Conservation (phyloP, 2,329 filamentous ascomycete species). For the Clonostachys rosea region DNA sequence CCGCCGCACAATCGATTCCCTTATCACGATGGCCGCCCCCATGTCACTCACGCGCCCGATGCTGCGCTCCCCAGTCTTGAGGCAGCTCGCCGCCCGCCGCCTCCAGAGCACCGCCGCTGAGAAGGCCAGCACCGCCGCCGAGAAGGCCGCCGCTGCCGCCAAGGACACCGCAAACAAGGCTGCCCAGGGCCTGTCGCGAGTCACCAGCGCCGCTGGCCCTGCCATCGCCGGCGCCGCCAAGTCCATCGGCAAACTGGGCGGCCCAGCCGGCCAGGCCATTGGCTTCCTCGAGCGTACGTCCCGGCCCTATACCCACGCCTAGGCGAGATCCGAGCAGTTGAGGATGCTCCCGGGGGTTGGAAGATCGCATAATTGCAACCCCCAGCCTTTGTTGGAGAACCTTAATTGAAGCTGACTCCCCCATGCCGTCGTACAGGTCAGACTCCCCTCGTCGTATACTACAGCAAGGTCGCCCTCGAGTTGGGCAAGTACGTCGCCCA, state of each 20-base stretch:
- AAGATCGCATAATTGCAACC: not conserved
- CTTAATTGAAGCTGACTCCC: slow-evolving; percentile 3
- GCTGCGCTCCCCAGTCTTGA: slow-evolving; percentile 40
- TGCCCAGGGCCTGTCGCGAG: slow-evolving; percentile 76
- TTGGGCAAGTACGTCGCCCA: slow-evolving; percentile 82
- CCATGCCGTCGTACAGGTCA: slow-evolving; percentile 30
- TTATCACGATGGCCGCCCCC: slow-evolving; percentile 17
- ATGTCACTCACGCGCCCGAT: slow-evolving; percentile 33
- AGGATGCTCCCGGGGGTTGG: too few relatives aligned
- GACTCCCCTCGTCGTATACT: slow-evolving; percentile 85
- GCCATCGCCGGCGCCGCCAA: slow-evolving; percentile 70
- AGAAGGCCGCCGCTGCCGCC: slow-evolving; percentile 33
- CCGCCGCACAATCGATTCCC: slow-evolving; percentile 10
- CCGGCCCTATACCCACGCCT: not conserved
- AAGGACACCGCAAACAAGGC: slow-evolving; percentile 59
- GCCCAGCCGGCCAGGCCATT: slow-evolving; percentile 75
- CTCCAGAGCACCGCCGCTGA: slow-evolving; percentile 54
- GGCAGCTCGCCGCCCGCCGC: slow-evolving; percentile 42
- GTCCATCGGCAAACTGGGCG: slow-evolving; percentile 73
- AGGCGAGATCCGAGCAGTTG: too few relatives aligned
- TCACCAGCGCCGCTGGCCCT: slow-evolving; percentile 74
- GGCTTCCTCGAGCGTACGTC: slow-evolving; percentile 81
- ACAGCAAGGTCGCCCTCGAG: slow-evolving; percentile 84
- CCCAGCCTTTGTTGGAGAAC: slow-evolving; percentile 1
- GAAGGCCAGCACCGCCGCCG: slow-evolving; percentile 35